Conservation (phyloP, 352 stramenopile species). For the Phytophthora podocarpi region DNA sequence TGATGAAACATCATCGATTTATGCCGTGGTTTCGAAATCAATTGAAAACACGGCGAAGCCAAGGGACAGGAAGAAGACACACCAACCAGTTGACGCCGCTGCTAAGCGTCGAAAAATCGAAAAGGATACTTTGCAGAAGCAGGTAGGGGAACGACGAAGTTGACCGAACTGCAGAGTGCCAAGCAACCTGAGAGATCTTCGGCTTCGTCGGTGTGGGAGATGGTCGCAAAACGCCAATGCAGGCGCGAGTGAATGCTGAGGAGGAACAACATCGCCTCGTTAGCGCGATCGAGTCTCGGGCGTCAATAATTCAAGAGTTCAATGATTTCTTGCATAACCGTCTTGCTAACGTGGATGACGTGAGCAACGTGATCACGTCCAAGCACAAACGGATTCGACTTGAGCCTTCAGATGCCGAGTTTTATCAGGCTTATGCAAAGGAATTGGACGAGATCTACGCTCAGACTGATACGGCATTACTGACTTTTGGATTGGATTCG, state of each 20-base stretch:
- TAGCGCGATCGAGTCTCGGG: conserved; percentile 2
- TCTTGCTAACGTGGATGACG: not conserved
- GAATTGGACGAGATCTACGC: conserved; percentile 8
- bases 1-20: not conserved
- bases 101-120: conserved; percentile 14
- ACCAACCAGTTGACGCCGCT: conserved; percentile 2
- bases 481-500: conserved; percentile 6
- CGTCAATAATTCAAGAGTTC: conserved; percentile 20
- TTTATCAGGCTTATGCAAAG: conserved; percentile 9
- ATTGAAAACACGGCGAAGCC: not conserved
- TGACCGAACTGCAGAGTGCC: conserved; percentile 1
- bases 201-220: conserved; percentile 12
- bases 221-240: conserved; percentile 21
- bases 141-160: conserved; percentile 18
- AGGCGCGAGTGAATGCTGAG: conserved; percentile 19
- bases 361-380: too few species aligned
- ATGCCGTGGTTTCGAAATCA: not conserved
- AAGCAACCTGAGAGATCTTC: not conserved
- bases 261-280: conserved; percentile 10
- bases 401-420: conserved; percentile 19
- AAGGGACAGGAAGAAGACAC: conserved; percentile 3
- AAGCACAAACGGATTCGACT: conserved; percentile 24
- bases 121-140: conserved; percentile 15
- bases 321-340: not conserved
- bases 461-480: conserved; percentile 20